Percentiles rank a stretch among this genome's conserved stretches.
phyloP scores from a whole-genome alignment of 2,329 filamentous ascomycete genomes.

The Leptographium wingfieldii region DNA sequence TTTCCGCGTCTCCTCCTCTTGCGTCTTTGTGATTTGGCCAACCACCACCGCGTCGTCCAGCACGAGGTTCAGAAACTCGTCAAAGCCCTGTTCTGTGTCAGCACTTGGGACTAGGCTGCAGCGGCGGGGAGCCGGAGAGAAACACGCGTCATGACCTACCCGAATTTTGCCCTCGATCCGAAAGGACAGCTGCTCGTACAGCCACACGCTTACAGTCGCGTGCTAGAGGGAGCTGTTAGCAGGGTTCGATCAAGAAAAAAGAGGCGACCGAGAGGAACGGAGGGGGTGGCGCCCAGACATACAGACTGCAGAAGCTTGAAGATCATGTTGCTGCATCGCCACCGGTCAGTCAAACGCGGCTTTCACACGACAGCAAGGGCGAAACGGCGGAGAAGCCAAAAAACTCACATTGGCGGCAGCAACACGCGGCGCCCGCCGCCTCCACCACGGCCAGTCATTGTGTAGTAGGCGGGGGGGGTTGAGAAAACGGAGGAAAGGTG shows the following conservation, averaged over 20 bases:
- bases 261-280: neutral
- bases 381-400: neutral
- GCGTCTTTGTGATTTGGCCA: slow-evolving; percentile 67
- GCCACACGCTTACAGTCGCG: slow-evolving; percentile 83
- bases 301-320: slow-evolving; percentile 72
- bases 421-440: slow-evolving; percentile 47
- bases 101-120: neutral
- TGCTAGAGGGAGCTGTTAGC: slow-evolving; percentile 33
- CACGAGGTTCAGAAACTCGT: slow-evolving; percentile 99
- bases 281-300: neutral
- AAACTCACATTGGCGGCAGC: slow-evolving; percentile 38
- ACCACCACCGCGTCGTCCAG: slow-evolving; percentile 87
- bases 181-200: slow-evolving; percentile 90
- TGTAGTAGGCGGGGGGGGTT: slow-evolving; percentile 6
- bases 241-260: neutral
- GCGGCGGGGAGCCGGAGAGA: neutral
- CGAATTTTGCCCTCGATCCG: slow-evolving; percentile 94
- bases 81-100: slow-evolving; percentile 60
- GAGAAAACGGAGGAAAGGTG: neutral
- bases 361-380: neutral
- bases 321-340: slow-evolving; percentile 53
- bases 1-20: slow-evolving; percentile 62
- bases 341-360: neutral
- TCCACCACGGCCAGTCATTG: slow-evolving; percentile 48
- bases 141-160: slow-evolving; percentile 30